phyloP scores from a whole-genome alignment of 352 stramenopile genomes.

The Phytopythium helicoides region DNA sequence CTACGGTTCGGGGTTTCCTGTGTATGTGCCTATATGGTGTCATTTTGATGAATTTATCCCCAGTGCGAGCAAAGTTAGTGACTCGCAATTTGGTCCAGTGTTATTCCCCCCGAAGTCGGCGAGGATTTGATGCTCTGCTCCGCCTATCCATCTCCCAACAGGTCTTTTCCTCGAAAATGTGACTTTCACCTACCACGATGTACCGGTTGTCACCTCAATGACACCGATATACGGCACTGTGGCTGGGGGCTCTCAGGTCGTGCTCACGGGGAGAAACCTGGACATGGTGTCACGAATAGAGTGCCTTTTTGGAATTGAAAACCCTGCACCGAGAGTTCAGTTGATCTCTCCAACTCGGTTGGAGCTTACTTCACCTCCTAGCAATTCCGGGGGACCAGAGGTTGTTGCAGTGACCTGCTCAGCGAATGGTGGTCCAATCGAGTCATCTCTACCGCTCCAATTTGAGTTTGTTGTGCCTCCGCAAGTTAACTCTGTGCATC shows the following conservation, averaged over 20 bases:
- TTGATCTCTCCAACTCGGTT: slow-evolving; percentile 20
- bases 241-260: slow-evolving; percentile 17
- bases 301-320: slow-evolving; percentile 27
- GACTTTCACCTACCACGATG: slow-evolving; percentile 23
- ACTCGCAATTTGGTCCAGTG: slow-evolving; percentile 19
- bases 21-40: slow-evolving; percentile 16
- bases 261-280: slow-evolving; percentile 19
- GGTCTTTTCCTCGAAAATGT: slow-evolving; percentile 17
- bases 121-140: slow-evolving; percentile 9
- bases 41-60: slow-evolving; percentile 19
- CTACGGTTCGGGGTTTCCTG: slow-evolving; percentile 12
- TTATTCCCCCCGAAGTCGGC: slow-evolving; percentile 13
- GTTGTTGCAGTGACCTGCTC: slow-evolving; percentile 19
- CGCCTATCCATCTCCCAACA: slow-evolving; percentile 18
- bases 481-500: slow-evolving; percentile 11
- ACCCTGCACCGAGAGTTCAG: background rate
- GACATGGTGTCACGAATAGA: slow-evolving; percentile 16
- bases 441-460: slow-evolving; percentile 2
- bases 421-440: slow-evolving; percentile 19
- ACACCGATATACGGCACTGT: slow-evolving; percentile 26
- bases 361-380: slow-evolving; percentile 13
- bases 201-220: slow-evolving; percentile 13
- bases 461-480: slow-evolving; percentile 30
- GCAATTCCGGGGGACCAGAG: background rate
- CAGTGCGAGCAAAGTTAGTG: slow-evolving; percentile 8